A percentile compares a stretch with the other conserved stretches of the same genome.
Conservation (phyloP, 345 rosid species). For the Populus simonii region DNA sequence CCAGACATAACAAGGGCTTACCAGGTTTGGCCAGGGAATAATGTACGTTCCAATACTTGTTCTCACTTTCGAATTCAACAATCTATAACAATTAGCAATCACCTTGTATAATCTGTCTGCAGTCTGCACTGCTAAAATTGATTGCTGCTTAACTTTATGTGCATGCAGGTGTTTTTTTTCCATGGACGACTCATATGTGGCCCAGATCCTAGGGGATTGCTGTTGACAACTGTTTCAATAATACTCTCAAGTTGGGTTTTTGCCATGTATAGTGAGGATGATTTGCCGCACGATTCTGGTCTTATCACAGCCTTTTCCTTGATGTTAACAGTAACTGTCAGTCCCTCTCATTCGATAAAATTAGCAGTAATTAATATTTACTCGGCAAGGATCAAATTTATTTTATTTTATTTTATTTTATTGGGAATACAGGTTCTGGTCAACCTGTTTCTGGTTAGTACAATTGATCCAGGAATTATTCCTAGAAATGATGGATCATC, state of each 20-base stretch:
- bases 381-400: too few species aligned
- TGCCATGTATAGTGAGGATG: constrained; percentile 21
- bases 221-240: constrained; percentile 29
- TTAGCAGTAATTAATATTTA: too few species aligned
- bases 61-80: too few species aligned
- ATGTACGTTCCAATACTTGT: constrained; percentile 11
- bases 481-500: constrained; percentile 22
- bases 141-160: too few species aligned
- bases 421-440: constrained; percentile 27
- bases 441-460: constrained; percentile 30
- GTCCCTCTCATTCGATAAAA: not conserved
- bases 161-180: constrained; percentile 41
- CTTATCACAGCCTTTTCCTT: constrained; percentile 10
- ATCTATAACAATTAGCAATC: too few species aligned
- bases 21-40: constrained; percentile 48
- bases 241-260: constrained; percentile 40
- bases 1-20: constrained; percentile 27
- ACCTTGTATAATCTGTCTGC: too few species aligned
- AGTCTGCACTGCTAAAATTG: too few species aligned
- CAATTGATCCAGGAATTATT: constrained; percentile 43
- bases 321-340: constrained; percentile 27
- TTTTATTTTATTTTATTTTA: not conserved
- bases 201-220: constrained; percentile 42
- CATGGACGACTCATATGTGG: constrained; percentile 41
- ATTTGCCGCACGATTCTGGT: constrained; percentile 19